Percentiles rank a stretch among this genome's conserved stretches.
Evolutionary conservation across 352 stramenopile genomes (phyloP).

Genomic region (Pythium grandisporangium): DNA sequence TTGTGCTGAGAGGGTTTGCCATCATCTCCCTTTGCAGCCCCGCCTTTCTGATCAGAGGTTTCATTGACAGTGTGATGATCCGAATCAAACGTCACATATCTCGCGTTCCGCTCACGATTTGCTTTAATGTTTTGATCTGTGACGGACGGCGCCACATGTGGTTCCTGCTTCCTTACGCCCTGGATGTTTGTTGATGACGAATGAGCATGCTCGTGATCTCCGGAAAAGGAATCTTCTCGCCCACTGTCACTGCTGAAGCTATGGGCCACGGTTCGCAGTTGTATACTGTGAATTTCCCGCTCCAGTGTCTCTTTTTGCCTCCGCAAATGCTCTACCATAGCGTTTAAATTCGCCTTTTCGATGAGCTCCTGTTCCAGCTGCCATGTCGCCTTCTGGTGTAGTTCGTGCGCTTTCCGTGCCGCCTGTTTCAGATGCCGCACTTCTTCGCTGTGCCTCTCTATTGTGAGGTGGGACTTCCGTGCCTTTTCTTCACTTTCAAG

Average conservation of each 20-base stretch:
- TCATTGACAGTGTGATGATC: too few species aligned
- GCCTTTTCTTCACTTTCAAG: conserved; percentile 46
- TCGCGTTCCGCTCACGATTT: not conserved
- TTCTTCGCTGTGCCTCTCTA: conserved; percentile 43
- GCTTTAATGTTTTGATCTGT: not conserved
- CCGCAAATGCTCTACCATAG: conserved; percentile 24
- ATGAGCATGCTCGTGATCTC: too few species aligned
- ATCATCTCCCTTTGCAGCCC: not conserved
- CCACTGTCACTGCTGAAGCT: conserved; percentile 8
- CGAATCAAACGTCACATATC: not conserved
- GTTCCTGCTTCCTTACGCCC: not conserved
- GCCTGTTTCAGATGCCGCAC: conserved; percentile 43
- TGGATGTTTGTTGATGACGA: too few species aligned
- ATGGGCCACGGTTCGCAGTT: conserved; percentile 28
- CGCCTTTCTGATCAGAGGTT: not conserved
- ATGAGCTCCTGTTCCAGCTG: conserved; percentile 45
- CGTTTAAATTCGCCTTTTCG: conserved; percentile 32
- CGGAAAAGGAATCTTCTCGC: not conserved
- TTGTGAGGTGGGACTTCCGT: conserved; percentile 21
- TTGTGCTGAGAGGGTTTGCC: not conserved
- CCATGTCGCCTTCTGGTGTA: conserved; percentile 42
- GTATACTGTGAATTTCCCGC: conserved; percentile 24
- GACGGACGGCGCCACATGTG: not conserved
- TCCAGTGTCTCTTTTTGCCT: conserved; percentile 29
- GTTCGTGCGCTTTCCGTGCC: conserved; percentile 43